Evolutionary conservation across 257 asterid genomes (phyloP).

Genomic region (Misopates orontium): DNA sequence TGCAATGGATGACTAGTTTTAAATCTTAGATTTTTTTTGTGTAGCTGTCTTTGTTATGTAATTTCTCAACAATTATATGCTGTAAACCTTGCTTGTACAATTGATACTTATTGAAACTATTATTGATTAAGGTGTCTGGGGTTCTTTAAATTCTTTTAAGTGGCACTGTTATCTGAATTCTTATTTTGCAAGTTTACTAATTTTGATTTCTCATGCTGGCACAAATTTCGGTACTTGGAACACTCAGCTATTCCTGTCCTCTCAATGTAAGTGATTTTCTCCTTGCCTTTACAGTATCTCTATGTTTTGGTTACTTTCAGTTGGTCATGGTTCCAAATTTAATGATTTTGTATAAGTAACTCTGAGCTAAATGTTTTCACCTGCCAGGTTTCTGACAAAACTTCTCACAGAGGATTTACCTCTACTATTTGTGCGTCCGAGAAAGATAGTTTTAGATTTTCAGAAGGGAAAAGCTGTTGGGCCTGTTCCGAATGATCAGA

Average conservation of each 20-base stretch:
- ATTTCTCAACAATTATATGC: constrained; percentile 9
- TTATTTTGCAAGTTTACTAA: constrained; percentile 27
- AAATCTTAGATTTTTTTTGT: neutral
- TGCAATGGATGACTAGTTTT: neutral
- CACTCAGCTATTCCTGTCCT: constrained; percentile 93
- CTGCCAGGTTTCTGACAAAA: constrained; percentile 77
- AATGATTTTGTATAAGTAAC: neutral
- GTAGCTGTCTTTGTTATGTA: neutral
- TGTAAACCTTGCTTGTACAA: neutral
- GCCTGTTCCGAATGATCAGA: constrained; percentile 47
- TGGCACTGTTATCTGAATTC: constrained; percentile 14
- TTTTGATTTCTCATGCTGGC: constrained; percentile 30
- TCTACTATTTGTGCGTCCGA: constrained; percentile 91
- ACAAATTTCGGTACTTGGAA: constrained; percentile 31
- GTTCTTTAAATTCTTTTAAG: constrained; percentile 17
- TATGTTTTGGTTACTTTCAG: neutral
- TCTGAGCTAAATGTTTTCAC: neutral
- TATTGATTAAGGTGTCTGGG: constrained; percentile 3
- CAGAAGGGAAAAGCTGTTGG: constrained; percentile 82
- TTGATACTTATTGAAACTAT: constrained; percentile 21
- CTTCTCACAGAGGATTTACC: constrained; percentile 97
- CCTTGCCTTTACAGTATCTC: neutral
- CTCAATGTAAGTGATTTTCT: constrained; percentile 70
- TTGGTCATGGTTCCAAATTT: neutral
- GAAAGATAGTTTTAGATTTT: constrained; percentile 85